These are phyloP conservation scores for barrel medic (Medicago truncatula) DNA, from an alignment of 306 rosid genomes.

Conservation along the genomic window MtrunA17r5.0-ANR NC_053045.1:28390501-28391000, in stretches of 20 bases:
- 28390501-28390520: not conserved
- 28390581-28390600: not conserved
- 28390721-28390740: slow-evolving; percentile 30
- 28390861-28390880: no score
- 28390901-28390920: no score
- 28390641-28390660: no score
- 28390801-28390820: no score
- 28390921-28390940: no score
- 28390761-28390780: not conserved
- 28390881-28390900: no score
- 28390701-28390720: slow-evolving; percentile 21
- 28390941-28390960: slow-evolving; percentile 3
- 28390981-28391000: not conserved
- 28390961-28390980: not conserved
- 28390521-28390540: not conserved
- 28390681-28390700: not conserved
- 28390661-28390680: not conserved
- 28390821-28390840: no score
- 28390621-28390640: slow-evolving; percentile 4
- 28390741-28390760: not conserved
- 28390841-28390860: no score
- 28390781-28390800: no score
- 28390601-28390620: no score
- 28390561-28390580: slow-evolving; percentile 14
- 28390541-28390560: not conserved